Base-by-base conservation (phyloP, 2,329 filamentous ascomycete genomes). In the Elsinoe perseae region DNA sequence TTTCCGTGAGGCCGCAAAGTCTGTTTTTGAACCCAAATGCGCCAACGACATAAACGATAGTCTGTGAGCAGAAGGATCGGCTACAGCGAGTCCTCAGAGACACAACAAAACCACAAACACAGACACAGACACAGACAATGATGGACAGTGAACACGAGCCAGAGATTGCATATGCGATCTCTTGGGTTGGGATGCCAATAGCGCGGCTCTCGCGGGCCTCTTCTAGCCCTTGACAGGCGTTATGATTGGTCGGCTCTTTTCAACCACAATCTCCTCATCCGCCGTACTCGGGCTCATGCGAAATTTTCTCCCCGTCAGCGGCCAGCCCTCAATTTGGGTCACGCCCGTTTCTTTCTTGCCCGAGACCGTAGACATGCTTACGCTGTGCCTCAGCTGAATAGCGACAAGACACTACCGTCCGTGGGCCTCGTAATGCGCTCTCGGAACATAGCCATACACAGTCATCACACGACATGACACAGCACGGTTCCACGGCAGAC, bases 401-500 rank as follows among this genome's bases (percentile, higher is more conserved):
- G 12, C 10, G 32, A 36, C 32, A 36, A 36, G 32, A 14, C 32
- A 36, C 32, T 36, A 5, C 12, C 12, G 32, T 3, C 32, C 32
- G 32, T 14, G n/a, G 32, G 32, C 32, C 32, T 36, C 32, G 32
- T 36, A 36, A 36, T 14, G 6, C 32, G 20, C 20, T 20, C 6
- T 44, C 20, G 25, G 40, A 10, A 16, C 10, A 44, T 18, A 42
- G 28, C 38, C 18, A 16, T 9, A 2, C 8, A 6, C 38, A 42
- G n/a, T 42, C 38, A 16, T 20, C 40, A 36, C 40, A 44, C 20
- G 23, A 23, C 20, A 23, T 20, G 7, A 23, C 28, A 21, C 48
- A 30, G 28, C 48, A 36, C 23, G 30, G 23, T 18, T 36, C 48
- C 12, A 28, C 48, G 48, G 48, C 48, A 38, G 48, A 50, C 44